Base-by-base conservation (phyloP, 2,329 filamentous ascomycete genomes). In the Neophaeococcomyces aloes region DNA sequence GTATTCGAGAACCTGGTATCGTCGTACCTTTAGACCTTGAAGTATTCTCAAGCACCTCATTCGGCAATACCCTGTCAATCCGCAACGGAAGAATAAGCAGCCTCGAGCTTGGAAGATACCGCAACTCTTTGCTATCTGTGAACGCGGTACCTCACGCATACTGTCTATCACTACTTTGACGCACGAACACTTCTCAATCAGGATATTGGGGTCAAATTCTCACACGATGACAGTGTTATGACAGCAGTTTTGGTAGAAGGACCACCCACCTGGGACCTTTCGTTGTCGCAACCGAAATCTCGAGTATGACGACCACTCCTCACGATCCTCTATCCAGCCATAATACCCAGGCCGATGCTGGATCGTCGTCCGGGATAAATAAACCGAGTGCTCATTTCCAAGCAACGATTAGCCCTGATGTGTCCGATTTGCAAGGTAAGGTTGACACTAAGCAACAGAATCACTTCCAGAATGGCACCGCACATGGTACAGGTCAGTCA, bases 171-270 rank as follows among this genome's bases (percentile, higher is more conserved):
- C 10, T 5, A 27, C n/a, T n/a, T n/a, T n/a, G n/a, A n/a, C n/a
- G n/a, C n/a, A n/a, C n/a, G n/a, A n/a, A n/a, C n/a, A n/a, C n/a
- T n/a, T n/a, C n/a, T n/a, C n/a, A n/a, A n/a, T n/a, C n/a, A n/a
- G n/a, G n/a, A n/a, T n/a, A n/a, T n/a, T n/a, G n/a, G n/a, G n/a
- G 23, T 27, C 23, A 27, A 5, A 10, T 27, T 27, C 25, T 19
- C 5, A 27, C 27, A 41, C 17, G 29, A 32, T 41, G 38, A 14
- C 17, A 14, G 4, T 41, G 27, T 41, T 32, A 41, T 41, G 38
- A 41, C 29, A 41, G 4, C 31, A 14, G 15, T 7, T 7, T 10
- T 17, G 18, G 25, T 4, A 13, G 35, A 25, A 27, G 18, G 25
- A n/a, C 11, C 13, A 23, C 10, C 10, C 6, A 38, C 19, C 14